phyloP scores from a whole-genome alignment of 73 alveolate genomes.

The Blepharisma stoltei region DNA sequence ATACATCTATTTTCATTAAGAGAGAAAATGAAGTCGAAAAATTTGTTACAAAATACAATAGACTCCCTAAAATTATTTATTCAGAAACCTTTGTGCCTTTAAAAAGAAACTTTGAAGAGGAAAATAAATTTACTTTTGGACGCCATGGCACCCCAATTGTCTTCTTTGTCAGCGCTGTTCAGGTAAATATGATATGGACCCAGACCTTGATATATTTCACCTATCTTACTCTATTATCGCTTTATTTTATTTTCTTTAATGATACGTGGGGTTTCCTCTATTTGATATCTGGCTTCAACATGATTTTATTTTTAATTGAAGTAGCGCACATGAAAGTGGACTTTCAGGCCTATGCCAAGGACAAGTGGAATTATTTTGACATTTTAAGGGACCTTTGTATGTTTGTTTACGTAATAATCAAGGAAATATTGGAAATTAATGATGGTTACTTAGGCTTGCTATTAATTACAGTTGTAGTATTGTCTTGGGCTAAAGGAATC shows the following conservation, averaged over 20 bases:
- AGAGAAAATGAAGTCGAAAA: background rate
- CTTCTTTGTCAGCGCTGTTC: background rate
- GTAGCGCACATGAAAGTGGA: background rate
- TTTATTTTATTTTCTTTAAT: background rate
- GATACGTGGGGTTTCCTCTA: background rate
- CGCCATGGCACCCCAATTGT: background rate
- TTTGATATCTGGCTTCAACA: background rate
- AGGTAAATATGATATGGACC: background rate
- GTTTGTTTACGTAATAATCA: background rate
- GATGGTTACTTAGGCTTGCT: no score
- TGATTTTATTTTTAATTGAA: background rate
- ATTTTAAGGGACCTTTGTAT: background rate
- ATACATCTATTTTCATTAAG: background rate
- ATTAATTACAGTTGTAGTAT: background rate
- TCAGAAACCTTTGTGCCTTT: background rate
- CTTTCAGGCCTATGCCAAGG: conserved; percentile 7
- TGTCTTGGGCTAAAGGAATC: conserved; percentile 26
- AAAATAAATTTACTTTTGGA: background rate
- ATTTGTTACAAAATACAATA: background rate
- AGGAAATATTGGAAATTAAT: background rate
- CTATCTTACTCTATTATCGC: background rate
- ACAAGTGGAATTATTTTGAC: conserved; percentile 21
- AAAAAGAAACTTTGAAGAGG: background rate
- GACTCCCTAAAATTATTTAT: background rate
- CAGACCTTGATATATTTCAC: conserved; percentile 18